Evolutionary conservation across 257 asterid species (phyloP), one percentile per base, ranked within the genome.

Genomic region (Rehmannia glutinosa): DNA sequence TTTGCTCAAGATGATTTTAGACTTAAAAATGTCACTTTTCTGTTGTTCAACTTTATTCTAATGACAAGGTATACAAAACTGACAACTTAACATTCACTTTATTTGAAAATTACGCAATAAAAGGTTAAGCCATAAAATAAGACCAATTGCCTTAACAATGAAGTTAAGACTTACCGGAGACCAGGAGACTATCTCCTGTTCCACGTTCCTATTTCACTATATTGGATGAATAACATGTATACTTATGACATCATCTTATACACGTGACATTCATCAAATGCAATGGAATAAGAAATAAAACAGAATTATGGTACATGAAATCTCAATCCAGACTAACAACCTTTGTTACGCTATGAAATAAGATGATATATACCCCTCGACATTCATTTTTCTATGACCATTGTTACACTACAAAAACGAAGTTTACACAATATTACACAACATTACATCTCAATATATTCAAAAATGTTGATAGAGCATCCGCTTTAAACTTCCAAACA

Each of bases 381-480:
- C n/a, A n/a, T n/a, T n/a, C n/a, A n/a, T n/a, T n/a, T n/a, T 17
- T 21, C 32, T 43, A 15, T 13, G 4, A 24, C 52, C 32, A 21
- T 3, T 23, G 32, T 30, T 9, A 43, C 21, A 43, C 23, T n/a
- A 43, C 54, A 47, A 47, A 17, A 47, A 19, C 10, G 20, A 16
- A 9, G 8, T 6, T 1, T 19, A 46, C n/a, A 43, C 19, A 13
- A 6, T 43, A 2, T 6, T 9, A 6, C 3, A 43, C 6, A 52
- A 24, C 15, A 62, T 42, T 72, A 72, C 77, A 62, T 57, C 25
- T 39, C 28, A 43, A 64, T 54, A 68, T 69, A 63, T 53, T 69
- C 51, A 77, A 84, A 77, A 71, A 27, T 51, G 75, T 69, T 63
- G 69, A 61, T 73, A 73, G 42, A 64, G 38, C 67, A 11, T 33